Base-by-base conservation (phyloP, 768 basidiomycete species). In the Naematelia aurantialba region DNA sequence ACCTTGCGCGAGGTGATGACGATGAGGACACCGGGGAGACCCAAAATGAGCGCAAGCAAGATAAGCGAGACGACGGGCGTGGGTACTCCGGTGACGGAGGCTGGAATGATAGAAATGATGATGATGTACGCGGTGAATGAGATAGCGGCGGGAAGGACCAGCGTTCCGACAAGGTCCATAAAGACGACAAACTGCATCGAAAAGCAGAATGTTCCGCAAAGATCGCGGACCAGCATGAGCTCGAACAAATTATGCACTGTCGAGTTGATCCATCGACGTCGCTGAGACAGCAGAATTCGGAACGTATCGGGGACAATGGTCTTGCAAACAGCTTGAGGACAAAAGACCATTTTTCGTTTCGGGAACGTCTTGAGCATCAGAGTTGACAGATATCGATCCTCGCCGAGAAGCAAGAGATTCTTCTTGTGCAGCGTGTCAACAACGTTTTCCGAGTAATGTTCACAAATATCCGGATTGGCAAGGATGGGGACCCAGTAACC, bases 131-230 rank as follows among this genome's bases (percentile, higher is more conserved):
- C 78, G 0, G 96, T 98, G 82, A 99, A 98, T 39, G 89, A 85
- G 79, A 98, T 98, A 62, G 96, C 94, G 42, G 93, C 96, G 21
- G 96, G 96, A 22, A 98, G 82, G 26, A 98, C 94, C 62, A 99
- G 83, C 2, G 96, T 98, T 74, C 94, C 94, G 61, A 89, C 85
- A 63, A 99, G 81, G 75, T 99, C 96, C 93, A 99, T 99, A 75
- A 88, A 92, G 31, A 94, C 91, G 66, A 97, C 91, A 73, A 97
- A 97, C 81, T 96, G 93, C 94, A 97, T 97, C 11, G 91, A 93
- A 84, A 99, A 98, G 81, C 96, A 99, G 86, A 98, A 99, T 2
- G 93, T 97, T 48, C 96, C 96, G 67, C 94, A 99, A n/a, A 98
- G 85, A 77, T 99, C 96, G 22, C 93, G 86, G 24, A 99, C 94